Evolutionary conservation across 768 basidiomycete species (phyloP).

Genomic region (Omphalotus guepiniiformis): DNA sequence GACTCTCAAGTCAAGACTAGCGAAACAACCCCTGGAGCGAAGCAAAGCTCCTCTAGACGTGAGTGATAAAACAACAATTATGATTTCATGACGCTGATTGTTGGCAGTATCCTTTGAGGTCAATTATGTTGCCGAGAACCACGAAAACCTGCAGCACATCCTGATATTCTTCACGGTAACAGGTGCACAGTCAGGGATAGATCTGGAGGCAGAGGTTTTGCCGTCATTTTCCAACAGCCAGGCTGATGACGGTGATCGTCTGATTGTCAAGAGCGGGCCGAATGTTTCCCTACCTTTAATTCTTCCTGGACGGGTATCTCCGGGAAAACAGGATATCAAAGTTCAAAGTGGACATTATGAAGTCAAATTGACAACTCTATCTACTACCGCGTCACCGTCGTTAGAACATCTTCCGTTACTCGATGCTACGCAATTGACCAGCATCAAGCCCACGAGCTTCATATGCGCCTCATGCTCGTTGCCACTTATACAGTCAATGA

Average conservation of each 20-base stretch:
- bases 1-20: conserved; percentile 1
- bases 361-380: conserved; percentile 53
- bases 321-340: conserved; percentile 59
- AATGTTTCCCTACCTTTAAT: conserved; percentile 53
- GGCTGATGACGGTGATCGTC: conserved; percentile 43
- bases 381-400: conserved; percentile 21
- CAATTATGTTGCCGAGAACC: conserved; percentile 65
- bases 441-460: conserved; percentile 58
- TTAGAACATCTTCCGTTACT: conserved; percentile 47
- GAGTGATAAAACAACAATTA: background rate
- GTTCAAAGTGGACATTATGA: conserved; percentile 62
- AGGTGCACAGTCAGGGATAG: conserved; percentile 42
- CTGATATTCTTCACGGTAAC: conserved; percentile 67
- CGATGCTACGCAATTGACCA: conserved; percentile 62
- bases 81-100: conserved; percentile 4
- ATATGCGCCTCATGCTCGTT: conserved; percentile 78
- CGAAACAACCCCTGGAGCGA: background rate
- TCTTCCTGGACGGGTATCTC: conserved; percentile 51
- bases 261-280: conserved; percentile 59
- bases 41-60: conserved; percentile 4
- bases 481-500: conserved; percentile 59
- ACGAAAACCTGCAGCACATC: conserved; percentile 80
- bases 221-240: conserved; percentile 38
- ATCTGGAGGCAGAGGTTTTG: conserved; percentile 65
- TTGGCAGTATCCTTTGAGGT: conserved; percentile 37